Evolutionary conservation across 306 rosid species (phyloP), one percentile per base, ranked within the genome.

Genomic region (Fagus crenata): DNA sequence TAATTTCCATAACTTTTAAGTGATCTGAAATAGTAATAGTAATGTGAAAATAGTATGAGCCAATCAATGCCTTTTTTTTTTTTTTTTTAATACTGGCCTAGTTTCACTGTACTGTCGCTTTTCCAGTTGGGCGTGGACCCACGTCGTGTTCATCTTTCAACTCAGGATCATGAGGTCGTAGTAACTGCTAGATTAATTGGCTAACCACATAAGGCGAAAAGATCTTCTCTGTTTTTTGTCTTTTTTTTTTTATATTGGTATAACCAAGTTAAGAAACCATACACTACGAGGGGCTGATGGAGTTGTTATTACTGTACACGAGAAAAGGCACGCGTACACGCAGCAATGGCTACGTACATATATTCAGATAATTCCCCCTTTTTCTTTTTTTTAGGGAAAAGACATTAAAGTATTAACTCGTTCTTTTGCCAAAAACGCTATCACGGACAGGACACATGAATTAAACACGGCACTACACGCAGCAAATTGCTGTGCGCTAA

Each of bases 81-180:
- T n/a, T n/a, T n/a, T n/a, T 22, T 22, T 22, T 22, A 22, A 22
- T 22, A 22, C 28, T 22, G 28, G 28, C 28, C 28, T 22, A 22
- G 1, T 53, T 12, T 53, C 4, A 11, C 14, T 4, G 35, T n/a
- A 2, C 33, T 39, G 9, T 8, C 17, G 53, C 49, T 65, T 65
- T 65, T 37, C 18, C 33, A 12, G 18, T 31, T 74, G 68, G 2
- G 55, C 11, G 39, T 73, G 83, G 76, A 28, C 63, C 78, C 84
- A 60, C 68, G 42, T 37, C 61, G 80, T 40, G 78, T 63, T 79
- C 49, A 15, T 71, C 70, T 76, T 22, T 79, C 75, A 71, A 79
- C 74, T 9, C 69, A 71, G 65, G 77, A 55, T 71, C 78, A 61
- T 81, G 78, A 17, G 67, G 33, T 51, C 28, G 28, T 31, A 49